Evolutionary conservation across 2,329 filamentous ascomycete genomes (phyloP), one percentile per base, ranked within the genome.

Genomic region (Xylaria hypoxylon): DNA sequence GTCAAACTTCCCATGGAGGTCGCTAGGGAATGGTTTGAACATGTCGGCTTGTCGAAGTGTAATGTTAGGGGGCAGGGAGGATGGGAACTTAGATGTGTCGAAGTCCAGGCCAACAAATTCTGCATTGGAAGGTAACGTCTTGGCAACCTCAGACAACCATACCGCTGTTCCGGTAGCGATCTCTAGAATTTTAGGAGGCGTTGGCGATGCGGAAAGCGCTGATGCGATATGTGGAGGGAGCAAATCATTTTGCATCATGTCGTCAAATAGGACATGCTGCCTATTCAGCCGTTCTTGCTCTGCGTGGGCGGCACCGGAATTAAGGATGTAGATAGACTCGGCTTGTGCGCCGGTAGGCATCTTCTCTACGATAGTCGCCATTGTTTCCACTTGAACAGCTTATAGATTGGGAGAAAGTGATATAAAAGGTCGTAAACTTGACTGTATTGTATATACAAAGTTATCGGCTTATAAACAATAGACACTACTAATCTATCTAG

Each of bases 31-130:
- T 26, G 68, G 65, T 40, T 65, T 52, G 5, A 50, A 63, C 65
- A 70, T 70, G 38, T 70, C 59, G 17, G 52, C 58, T 50, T 64
- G 63, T 24, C 62, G 42, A 24, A 69, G 45, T 2, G 65, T 57
- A 22, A 69, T 61, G 48, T 65, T 68, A 17, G 61, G 15, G 5
- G 65, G 42, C 6, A 58, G 51, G 10, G 48, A 51, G 10, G 62
- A 13, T 2, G 55, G 68, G 42, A 69, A 69, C 31, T 69, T 69
- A 2, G 68, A 52, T 3, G 59, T 69, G 26, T 68, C 68, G 5
- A 62, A 65, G 40, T 68, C 68, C n/a, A 68, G 31, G 17, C 68
- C 68, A n/a, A 68, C 58, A 31, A 68, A 61, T 44, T 68, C 62
- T 26, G 63, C 47, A 15, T 64, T 58, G n/a, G 63, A 24, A 35